A percentile compares a stretch with the other conserved stretches of the same genome.
phyloP scores from a whole-genome alignment of 2,329 filamentous ascomycete genomes.

The Aurifilum marmelostoma region DNA sequence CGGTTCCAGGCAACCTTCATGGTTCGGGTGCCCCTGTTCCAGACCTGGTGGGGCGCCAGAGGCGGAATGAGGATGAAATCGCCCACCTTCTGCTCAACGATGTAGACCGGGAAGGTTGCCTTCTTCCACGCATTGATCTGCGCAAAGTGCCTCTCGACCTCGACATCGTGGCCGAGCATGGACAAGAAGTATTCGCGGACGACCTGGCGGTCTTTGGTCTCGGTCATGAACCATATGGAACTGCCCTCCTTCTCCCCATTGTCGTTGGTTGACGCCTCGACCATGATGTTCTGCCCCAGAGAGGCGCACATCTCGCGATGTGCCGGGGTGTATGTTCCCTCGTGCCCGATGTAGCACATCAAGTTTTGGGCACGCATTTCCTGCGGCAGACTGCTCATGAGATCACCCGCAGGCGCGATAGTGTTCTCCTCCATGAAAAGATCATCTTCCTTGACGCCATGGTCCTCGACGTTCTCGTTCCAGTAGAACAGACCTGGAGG shows the following conservation, averaged over 20 bases:
- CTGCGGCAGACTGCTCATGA: slow-evolving; percentile 89
- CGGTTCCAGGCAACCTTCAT: slow-evolving; percentile 99
- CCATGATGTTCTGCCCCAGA: slow-evolving; percentile 97
- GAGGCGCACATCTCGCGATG: slow-evolving; percentile 98
- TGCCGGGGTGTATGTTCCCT: slow-evolving; percentile 93
- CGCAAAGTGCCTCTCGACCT: slow-evolving; percentile 95
- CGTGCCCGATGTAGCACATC: slow-evolving; percentile 98
- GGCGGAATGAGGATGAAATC: slow-evolving; percentile 95
- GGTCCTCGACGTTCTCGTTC: slow-evolving; percentile 71
- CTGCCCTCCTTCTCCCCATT: slow-evolving; percentile 81
- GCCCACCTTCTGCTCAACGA: slow-evolving; percentile 87
- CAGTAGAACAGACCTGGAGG: slow-evolving; percentile 86
- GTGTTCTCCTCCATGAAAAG: slow-evolving; percentile 53
- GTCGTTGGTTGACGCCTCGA: slow-evolving; percentile 77
- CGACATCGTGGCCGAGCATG: slow-evolving; percentile 91
- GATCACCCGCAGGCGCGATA: slow-evolving; percentile 77
- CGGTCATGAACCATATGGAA: slow-evolving; percentile 99
- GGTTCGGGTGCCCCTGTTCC: slow-evolving; percentile 94
- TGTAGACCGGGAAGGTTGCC: slow-evolving; percentile 88
- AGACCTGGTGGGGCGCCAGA: slow-evolving; percentile 93
- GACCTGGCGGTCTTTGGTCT: slow-evolving; percentile 86
- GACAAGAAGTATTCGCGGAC: slow-evolving; percentile 95
- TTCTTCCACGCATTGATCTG: slow-evolving; percentile 95
- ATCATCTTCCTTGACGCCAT: slow-evolving; percentile 41
- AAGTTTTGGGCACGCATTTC: slow-evolving; percentile 93